Evolutionary conservation across 768 basidiomycete species (phyloP).

Genomic region (Pilatotrama ljubarskyi): DNA sequence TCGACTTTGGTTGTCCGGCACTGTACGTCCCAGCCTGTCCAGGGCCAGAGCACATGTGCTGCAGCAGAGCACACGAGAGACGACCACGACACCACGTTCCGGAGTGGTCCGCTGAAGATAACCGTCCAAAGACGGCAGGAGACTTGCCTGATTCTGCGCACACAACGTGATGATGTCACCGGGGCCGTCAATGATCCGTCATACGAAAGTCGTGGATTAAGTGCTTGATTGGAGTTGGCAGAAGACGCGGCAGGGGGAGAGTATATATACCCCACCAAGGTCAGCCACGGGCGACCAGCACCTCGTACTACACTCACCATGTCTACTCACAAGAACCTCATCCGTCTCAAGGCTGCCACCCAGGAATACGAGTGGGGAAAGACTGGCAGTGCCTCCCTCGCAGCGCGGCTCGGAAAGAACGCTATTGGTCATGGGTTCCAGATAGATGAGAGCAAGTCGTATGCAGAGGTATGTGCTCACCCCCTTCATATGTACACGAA

Average conservation of each 20-base stretch:
- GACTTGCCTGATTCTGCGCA: background rate
- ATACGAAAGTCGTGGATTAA: background rate
- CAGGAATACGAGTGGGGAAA: constrained; percentile 59
- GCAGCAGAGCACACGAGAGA: too few species aligned
- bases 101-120: too few species aligned
- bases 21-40: too few species aligned
- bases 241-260: background rate
- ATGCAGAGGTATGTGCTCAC: constrained; percentile 57
- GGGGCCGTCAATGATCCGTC: background rate
- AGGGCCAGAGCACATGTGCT: too few species aligned
- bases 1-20: too few species aligned
- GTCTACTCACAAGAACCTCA: constrained; percentile 18
- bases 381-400: constrained; percentile 46
- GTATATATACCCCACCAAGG: background rate
- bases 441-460: constrained; percentile 45
- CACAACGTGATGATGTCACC: background rate
- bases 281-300: background rate
- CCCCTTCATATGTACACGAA: too few species aligned
- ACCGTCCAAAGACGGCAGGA: background rate
- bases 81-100: too few species aligned
- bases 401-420: constrained; percentile 43
- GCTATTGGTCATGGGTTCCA: constrained; percentile 35
- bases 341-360: constrained; percentile 30
- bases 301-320: background rate
- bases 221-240: background rate